Base-by-base conservation (phyloP, 495 filamentous ascomycete species). In the Aspergillus coremiiformis region DNA sequence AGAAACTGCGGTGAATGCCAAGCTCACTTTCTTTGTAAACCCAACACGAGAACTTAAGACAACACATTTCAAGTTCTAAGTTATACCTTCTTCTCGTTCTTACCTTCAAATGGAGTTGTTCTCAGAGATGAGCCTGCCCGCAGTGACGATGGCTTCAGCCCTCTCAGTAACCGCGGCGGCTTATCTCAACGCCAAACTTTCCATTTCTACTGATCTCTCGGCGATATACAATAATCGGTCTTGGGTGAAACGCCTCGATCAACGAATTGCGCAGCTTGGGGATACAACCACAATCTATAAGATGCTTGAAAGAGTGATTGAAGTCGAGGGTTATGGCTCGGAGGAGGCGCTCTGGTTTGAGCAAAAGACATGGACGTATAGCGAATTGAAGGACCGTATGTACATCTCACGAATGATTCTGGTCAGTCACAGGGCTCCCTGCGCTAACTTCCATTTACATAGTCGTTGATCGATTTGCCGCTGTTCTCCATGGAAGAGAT, bases 281-380 rank as follows among this genome's bases (percentile, higher is more conserved):
- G 74, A 74, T 52, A 65, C 67, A 9, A 52, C 65, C 11, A 77
- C 73, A 0, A 55, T 75, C 15, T 78, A 76, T 56, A 65, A 64
- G 39, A 63, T 78, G 60, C 68, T 79, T 5, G 62, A 71, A 44
- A 61, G 63, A n/a, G 62, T 69, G 0, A 62, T 75, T 11, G 69
- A 71, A 10, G 64, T 71, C 3, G 65, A 75, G 5, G 61, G 64
- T 3, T 56, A 68, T 23, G 69, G 65, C 4, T 49, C 57, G 0
- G 39, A 33, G 4, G 73, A 78, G 42, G 71, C 70, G 5, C 53
- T 79, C 15, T 79, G 76, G 76, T 78, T 78, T 62, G 76, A 79
- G 49, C 65, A 72, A 3, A 71, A 67, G 54, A 72, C 66, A 14
- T 77, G 76, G 76, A 77, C 66, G 2, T 78, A 79, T 58, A 59